These are phyloP conservation scores for Cylindricascospora bacillispora DNA, from an alignment of 1,139 yeast species.

Conservation along the genomic window DNA sequence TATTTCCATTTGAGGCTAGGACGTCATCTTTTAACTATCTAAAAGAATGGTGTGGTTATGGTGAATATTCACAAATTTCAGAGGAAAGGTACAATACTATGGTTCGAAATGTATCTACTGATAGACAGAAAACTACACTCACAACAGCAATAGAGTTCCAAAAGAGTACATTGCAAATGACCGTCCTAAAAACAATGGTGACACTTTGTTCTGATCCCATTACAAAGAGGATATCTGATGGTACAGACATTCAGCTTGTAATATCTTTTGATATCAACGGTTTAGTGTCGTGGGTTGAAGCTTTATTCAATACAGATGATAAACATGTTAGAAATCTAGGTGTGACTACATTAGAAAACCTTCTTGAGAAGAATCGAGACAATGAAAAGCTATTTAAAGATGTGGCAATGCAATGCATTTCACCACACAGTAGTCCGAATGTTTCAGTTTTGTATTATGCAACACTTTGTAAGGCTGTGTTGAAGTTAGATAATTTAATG, in stretches of 20 bases:
- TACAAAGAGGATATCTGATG: conserved; percentile 36
- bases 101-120: conserved; percentile 34
- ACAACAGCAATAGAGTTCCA: conserved; percentile 76
- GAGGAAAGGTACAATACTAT: conserved; percentile 58
- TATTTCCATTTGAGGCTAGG: conserved; percentile 79
- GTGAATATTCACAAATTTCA: conserved; percentile 47
- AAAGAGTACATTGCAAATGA: conserved; percentile 52
- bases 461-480: conserved; percentile 48
- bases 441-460: conserved; percentile 59
- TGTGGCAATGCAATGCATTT: conserved; percentile 58
- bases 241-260: conserved; percentile 27
- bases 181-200: conserved; percentile 79
- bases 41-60: conserved; percentile 93
- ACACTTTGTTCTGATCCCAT: conserved; percentile 58
- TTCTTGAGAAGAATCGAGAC: conserved; percentile 48
- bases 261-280: conserved; percentile 61
- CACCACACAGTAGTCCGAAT: conserved; percentile 37
- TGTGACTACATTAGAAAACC: conserved; percentile 54
- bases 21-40: conserved; percentile 69
- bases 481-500: conserved; percentile 18
- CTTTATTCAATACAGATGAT: conserved; percentile 46
- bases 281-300: conserved; percentile 66
- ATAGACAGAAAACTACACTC: conserved; percentile 30
- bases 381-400: conserved; percentile 47
- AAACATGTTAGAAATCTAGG: conserved; percentile 57